phyloP scores from a whole-genome alignment of 768 basidiomycete species.

The Suillus tomentosus region DNA sequence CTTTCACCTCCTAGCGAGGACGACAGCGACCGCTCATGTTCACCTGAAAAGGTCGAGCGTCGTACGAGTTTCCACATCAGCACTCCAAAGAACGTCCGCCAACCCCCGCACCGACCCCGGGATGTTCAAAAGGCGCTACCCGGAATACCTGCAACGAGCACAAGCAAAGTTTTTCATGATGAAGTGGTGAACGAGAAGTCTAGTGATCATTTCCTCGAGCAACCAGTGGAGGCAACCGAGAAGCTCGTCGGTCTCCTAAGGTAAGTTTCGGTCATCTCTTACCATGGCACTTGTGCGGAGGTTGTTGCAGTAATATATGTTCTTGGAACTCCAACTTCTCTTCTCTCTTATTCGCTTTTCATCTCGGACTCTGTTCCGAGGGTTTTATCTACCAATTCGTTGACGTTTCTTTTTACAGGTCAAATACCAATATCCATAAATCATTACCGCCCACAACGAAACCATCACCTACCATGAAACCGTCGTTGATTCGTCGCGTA shows the following conservation, averaged over 20 bases:
- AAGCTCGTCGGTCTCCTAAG: constrained; percentile 13
- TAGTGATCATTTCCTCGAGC: not conserved
- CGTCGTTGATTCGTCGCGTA: constrained; percentile 31
- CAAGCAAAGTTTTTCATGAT: constrained; percentile 5
- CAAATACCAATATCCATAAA: constrained; percentile 5
- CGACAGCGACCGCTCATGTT: constrained; percentile 26
- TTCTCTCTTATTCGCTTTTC: not conserved
- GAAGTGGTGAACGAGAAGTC: constrained; percentile 4
- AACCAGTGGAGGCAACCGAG: constrained; percentile 10
- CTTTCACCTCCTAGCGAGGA: constrained; percentile 16
- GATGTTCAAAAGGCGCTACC: constrained; percentile 2
- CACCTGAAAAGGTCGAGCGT: constrained; percentile 17
- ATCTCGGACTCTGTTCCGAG: not conserved
- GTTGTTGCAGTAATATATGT: not conserved
- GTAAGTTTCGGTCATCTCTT: constrained; percentile 15
- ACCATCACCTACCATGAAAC: constrained; percentile 13
- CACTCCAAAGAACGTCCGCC: constrained; percentile 8
- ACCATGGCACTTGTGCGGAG: constrained; percentile 2
- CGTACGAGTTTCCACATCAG: constrained; percentile 15
- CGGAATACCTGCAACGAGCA: not conserved
- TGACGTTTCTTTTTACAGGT: constrained; percentile 1
- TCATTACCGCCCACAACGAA: not conserved
- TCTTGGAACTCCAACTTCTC: not conserved
- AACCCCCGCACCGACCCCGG: constrained; percentile 10
- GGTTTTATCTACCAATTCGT: not conserved